Percentiles rank a stretch among this genome's conserved stretches.
These are phyloP conservation scores for Mortierella sp. DNA, from an alignment of 371 early-diverging fungal species.

Conservation along the genomic window DNA sequence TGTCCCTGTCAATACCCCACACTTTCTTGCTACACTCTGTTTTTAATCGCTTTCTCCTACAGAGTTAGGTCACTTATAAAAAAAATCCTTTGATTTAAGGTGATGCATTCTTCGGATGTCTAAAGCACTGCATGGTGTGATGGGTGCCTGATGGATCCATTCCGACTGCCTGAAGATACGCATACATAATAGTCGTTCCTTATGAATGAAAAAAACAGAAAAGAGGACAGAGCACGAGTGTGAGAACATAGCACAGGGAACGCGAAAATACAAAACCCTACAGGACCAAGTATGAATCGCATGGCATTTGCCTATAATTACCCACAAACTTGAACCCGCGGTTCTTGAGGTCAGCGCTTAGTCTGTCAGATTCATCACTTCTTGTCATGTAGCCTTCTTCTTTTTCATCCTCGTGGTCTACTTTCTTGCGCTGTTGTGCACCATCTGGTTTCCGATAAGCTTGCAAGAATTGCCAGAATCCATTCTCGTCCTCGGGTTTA, in stretches of 20 bases:
- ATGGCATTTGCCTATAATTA: slow-evolving; percentile 33
- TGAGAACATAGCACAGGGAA: not conserved
- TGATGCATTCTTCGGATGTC: slow-evolving; percentile 7
- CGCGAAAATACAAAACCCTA: no score
- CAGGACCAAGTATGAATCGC: not conserved
- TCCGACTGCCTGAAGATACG: slow-evolving; percentile 40
- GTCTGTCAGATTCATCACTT: slow-evolving; percentile 32
- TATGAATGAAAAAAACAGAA: not conserved
- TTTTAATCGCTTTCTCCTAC: not conserved
- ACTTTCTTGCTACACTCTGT: not conserved
- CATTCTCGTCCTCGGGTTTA: slow-evolving; percentile 27
- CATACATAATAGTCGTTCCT: slow-evolving; percentile 43
- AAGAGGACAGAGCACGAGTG: not conserved
- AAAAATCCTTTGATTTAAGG: not conserved
- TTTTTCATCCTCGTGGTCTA: not conserved
- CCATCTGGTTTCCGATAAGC: slow-evolving; percentile 21
- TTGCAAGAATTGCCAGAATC: slow-evolving; percentile 47
- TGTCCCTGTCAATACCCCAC: not conserved
- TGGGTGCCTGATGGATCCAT: slow-evolving; percentile 23
- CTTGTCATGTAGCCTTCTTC: slow-evolving; percentile 11
- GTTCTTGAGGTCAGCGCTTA: slow-evolving; percentile 47
- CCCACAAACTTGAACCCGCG: slow-evolving; percentile 54
- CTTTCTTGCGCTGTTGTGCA: not conserved
- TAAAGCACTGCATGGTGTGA: slow-evolving; percentile 22
- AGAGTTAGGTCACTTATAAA: no score